These are phyloP conservation scores for Kazachstania psychrophila DNA, from an alignment of 805 yeast genomes.

Conservation along the genomic window DNA sequence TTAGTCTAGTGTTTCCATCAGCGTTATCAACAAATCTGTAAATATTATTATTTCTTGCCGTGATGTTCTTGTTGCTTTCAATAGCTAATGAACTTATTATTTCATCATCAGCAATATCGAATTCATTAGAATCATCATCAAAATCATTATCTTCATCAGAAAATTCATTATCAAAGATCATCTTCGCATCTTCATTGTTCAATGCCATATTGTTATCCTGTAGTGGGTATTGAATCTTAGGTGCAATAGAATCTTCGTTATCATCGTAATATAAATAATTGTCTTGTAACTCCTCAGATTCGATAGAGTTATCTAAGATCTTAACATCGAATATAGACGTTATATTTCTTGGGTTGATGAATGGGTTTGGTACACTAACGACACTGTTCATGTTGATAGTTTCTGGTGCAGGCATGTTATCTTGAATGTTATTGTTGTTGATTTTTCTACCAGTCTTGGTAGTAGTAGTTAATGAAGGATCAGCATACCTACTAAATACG, in stretches of 20 bases:
- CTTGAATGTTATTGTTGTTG: neutral
- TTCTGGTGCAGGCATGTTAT: conserved; percentile 9
- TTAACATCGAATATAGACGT: conserved; percentile 9
- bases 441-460: conserved; percentile 6
- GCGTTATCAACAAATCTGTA: conserved; percentile 2
- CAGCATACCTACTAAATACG: conserved; percentile 28
- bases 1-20: neutral
- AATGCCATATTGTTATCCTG: conserved; percentile 19
- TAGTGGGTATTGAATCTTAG: conserved; percentile 17
- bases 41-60: neutral
- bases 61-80: neutral
- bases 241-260: conserved; percentile 12
- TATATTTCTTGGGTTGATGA: neutral
- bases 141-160: conserved; percentile 13
- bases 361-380: conserved; percentile 11
- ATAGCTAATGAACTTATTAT: neutral
- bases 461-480: conserved; percentile 28
- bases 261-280: conserved; percentile 13
- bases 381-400: conserved; percentile 23
- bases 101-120: conserved; percentile 5
- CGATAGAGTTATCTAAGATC: conserved; percentile 8
- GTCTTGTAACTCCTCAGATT: conserved; percentile 11
- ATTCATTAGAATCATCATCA: conserved; percentile 4
- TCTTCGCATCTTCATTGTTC: conserved; percentile 24
- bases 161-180: conserved; percentile 27